Conservation (phyloP, 306 rosid species). For the Prunus padus region DNA sequence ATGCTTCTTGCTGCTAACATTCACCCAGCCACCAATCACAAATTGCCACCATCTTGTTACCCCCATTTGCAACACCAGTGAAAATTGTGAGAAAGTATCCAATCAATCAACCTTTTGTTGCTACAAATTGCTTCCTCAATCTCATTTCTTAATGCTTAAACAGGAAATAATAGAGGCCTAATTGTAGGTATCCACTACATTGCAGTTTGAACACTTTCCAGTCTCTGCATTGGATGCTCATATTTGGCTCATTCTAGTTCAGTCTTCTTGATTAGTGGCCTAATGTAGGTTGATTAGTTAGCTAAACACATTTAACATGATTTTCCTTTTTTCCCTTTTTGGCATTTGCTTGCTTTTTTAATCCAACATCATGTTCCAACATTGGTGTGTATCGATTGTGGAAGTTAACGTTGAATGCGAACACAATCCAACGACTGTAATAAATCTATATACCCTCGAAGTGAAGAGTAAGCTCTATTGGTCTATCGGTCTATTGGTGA, state of each 20-base stretch:
- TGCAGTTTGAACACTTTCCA: not conserved
- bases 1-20: not conserved
- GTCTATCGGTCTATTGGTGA: too few relatives aligned
- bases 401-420: too few relatives aligned
- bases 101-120: too few relatives aligned
- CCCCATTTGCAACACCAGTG: not conserved
- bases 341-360: not conserved
- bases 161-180: not conserved
- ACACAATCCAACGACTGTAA: too few relatives aligned
- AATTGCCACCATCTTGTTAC: not conserved
- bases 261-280: not conserved
- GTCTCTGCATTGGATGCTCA: too few relatives aligned
- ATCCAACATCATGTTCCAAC: conserved; percentile 9
- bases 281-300: not conserved
- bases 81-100: not conserved
- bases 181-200: not conserved
- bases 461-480: too few relatives aligned
- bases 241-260: not conserved
- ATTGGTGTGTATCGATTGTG: too few relatives aligned
- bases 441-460: too few relatives aligned
- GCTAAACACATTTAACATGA: conserved; percentile 6
- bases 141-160: not conserved
- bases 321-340: not conserved
- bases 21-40: not conserved
- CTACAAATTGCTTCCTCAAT: too few relatives aligned